phyloP scores from a whole-genome alignment of 345 rosid genomes.

The Litchi chinensis region DNA sequence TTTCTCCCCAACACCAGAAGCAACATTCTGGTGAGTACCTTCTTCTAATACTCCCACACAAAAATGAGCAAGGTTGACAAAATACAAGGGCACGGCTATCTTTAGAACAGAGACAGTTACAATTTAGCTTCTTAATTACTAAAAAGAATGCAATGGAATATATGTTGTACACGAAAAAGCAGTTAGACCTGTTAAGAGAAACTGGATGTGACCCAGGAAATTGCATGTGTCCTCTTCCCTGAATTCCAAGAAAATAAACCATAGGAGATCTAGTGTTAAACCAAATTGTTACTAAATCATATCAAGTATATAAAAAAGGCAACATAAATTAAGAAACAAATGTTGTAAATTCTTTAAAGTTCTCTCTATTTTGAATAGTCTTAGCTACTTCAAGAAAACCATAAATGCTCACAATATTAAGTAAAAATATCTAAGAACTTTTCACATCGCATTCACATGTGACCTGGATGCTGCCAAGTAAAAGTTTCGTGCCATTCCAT shows the following conservation, averaged over 20 bases:
- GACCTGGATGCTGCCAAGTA: neutral
- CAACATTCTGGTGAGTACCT: neutral
- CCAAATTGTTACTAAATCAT: constrained; percentile 16
- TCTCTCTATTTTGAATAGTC: neutral
- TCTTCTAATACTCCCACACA: neutral
- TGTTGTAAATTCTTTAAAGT: too few species aligned
- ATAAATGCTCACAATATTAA: neutral
- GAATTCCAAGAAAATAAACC: constrained; percentile 32
- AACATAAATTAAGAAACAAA: neutral
- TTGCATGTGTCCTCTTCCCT: constrained; percentile 68
- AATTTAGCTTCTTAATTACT: constrained; percentile 4
- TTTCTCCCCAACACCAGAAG: neutral
- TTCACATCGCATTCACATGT: neutral
- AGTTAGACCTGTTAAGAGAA: constrained; percentile 71
- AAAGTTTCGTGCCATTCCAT: neutral
- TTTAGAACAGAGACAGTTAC: neutral
- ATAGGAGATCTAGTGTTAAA: constrained; percentile 22
- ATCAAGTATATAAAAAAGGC: neutral
- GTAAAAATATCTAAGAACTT: neutral
- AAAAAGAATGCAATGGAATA: neutral
- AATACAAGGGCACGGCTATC: neutral
- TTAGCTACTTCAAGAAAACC: neutral
- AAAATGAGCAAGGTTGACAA: neutral
- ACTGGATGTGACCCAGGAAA: constrained; percentile 94
- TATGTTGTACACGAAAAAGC: constrained; percentile 1